These are phyloP conservation scores for Solanum tarapatanum DNA, from an alignment of 257 asterid species.

Conservation along the genomic window DNA sequence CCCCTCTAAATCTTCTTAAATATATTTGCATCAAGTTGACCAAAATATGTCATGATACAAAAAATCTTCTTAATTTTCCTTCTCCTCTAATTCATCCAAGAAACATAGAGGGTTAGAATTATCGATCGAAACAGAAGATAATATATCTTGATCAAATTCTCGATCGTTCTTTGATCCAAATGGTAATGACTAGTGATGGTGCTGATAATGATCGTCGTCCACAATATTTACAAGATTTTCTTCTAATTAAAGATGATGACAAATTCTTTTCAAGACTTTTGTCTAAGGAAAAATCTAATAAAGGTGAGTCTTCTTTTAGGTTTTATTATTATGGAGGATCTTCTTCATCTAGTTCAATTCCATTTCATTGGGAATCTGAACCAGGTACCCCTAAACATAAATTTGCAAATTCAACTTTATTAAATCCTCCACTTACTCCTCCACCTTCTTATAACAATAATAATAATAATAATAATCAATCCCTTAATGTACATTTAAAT, in stretches of 20 bases:
- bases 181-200: neutral
- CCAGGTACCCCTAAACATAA: constrained; percentile 75
- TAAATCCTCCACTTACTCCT: constrained; percentile 53
- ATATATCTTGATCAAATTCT: neutral
- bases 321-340: constrained; percentile 51
- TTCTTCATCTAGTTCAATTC: constrained; percentile 38
- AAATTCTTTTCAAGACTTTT: constrained; percentile 30
- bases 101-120: neutral
- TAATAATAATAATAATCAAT: constrained; percentile 4
- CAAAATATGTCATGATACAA: neutral
- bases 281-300: constrained; percentile 27
- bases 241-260: constrained; percentile 21
- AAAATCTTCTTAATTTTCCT: neutral
- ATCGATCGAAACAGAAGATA: neutral
- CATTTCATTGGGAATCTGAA: constrained; percentile 68
- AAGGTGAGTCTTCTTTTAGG: constrained; percentile 36
- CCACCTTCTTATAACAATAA: constrained; percentile 43
- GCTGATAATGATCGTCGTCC: neutral
- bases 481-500: neutral
- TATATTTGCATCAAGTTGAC: neutral
- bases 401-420: constrained; percentile 13
- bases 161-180: neutral
- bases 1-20: neutral
- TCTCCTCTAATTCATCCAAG: neutral
- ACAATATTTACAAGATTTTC: constrained; percentile 7